Percentiles rank a stretch among this genome's conserved stretches.
These are phyloP conservation scores for Alternaria panax DNA, from an alignment of 2,329 filamentous ascomycete genomes.

Conservation along the genomic window DNA sequence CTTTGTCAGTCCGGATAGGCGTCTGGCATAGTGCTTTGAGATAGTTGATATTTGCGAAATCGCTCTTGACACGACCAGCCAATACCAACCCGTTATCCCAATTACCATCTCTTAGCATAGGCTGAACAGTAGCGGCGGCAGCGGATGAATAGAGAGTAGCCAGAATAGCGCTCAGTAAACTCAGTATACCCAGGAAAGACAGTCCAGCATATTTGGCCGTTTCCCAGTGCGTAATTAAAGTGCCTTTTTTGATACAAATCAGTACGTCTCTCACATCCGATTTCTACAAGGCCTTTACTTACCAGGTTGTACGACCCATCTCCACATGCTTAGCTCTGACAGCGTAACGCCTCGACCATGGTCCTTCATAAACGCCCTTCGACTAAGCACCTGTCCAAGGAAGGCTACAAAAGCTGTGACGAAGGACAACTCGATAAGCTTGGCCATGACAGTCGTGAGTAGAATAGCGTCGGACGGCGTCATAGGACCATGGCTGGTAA, in stretches of 20 bases:
- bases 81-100: slow-evolving; percentile 59
- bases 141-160: slow-evolving; percentile 79
- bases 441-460: slow-evolving; percentile 73
- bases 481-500: slow-evolving; percentile 62
- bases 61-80: slow-evolving; percentile 64
- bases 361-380: slow-evolving; percentile 68
- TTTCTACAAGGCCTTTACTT: not conserved
- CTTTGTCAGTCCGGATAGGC: slow-evolving; percentile 61
- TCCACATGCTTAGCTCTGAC: slow-evolving; percentile 79
- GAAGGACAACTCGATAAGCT: slow-evolving; percentile 79
- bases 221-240: slow-evolving; percentile 72
- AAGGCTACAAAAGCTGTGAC: slow-evolving; percentile 79
- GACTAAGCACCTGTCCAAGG: slow-evolving; percentile 76
- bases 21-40: slow-evolving; percentile 66
- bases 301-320: slow-evolving; percentile 68
- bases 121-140: slow-evolving; percentile 73
- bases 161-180: slow-evolving; percentile 69
- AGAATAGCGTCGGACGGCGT: slow-evolving; percentile 70
- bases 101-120: slow-evolving; percentile 68
- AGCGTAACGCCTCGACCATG: slow-evolving; percentile 70
- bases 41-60: slow-evolving; percentile 70
- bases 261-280: not conserved
- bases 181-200: slow-evolving; percentile 69
- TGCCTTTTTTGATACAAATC: slow-evolving; percentile 32
- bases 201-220: slow-evolving; percentile 69